phyloP scores from a whole-genome alignment of 306 rosid species.

The Heteromeles arbutifolia region DNA sequence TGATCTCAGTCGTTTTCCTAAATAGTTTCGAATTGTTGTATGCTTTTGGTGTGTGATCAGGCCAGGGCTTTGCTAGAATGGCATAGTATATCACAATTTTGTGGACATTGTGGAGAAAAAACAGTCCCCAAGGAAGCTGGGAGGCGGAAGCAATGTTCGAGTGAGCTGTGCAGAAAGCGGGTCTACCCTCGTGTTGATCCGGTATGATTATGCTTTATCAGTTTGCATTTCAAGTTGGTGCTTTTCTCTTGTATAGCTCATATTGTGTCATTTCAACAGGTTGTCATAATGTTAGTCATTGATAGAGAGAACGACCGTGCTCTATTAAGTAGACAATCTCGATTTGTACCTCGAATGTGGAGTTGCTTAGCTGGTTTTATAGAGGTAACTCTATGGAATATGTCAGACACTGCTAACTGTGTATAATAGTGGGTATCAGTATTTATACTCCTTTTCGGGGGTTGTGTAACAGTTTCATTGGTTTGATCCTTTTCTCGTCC shows the following conservation, averaged over 20 bases:
- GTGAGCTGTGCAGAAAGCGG: constrained; percentile 60
- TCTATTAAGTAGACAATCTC: constrained; percentile 57
- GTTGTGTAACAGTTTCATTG: not conserved
- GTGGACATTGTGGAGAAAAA: constrained; percentile 83
- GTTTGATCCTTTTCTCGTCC: constrained; percentile 14
- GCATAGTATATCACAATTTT: constrained; percentile 61
- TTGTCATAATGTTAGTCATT: constrained; percentile 86
- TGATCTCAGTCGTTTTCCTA: not conserved
- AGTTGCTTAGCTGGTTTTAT: constrained; percentile 85
- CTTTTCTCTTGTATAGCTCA: not conserved
- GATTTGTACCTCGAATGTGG: constrained; percentile 62
- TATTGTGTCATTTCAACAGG: constrained; percentile 35
- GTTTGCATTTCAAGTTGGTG: constrained; percentile 12
- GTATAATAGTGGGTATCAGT: not conserved
- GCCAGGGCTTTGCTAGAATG: constrained; percentile 88
- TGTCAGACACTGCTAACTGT: too few species aligned
- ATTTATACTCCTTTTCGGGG: not conserved
- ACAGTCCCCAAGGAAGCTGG: constrained; percentile 75
- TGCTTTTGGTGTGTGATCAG: constrained; percentile 37
- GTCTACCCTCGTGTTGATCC: constrained; percentile 93
- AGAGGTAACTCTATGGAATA: constrained; percentile 39
- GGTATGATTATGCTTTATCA: constrained; percentile 30
- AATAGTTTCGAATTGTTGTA: not conserved
- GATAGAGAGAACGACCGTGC: constrained; percentile 72
- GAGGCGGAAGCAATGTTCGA: constrained; percentile 72